Evolutionary conservation across 2,329 filamentous ascomycete genomes (phyloP).

Genomic region (Aspergillus fumigatus): DNA sequence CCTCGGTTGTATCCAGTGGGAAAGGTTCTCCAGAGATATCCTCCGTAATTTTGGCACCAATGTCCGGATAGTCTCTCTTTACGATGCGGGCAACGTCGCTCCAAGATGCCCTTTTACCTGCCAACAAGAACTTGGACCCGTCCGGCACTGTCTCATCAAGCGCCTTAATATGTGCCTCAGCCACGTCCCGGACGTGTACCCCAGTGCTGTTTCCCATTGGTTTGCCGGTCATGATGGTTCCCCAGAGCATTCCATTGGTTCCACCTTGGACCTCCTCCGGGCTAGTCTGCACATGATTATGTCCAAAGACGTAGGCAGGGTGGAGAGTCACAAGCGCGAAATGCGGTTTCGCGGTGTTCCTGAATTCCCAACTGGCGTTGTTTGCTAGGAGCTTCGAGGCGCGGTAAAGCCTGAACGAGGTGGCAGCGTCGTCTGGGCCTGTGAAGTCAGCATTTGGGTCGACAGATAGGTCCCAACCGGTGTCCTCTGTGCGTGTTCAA

Average conservation of each 20-base stretch:
- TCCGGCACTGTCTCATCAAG: constrained; percentile 2
- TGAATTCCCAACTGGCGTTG: constrained; percentile 14
- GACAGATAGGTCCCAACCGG: not conserved
- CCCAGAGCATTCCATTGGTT: constrained; percentile 6
- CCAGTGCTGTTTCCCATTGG: constrained; percentile 3
- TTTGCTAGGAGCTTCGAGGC: constrained; percentile 16
- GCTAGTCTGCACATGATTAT: constrained; percentile 9
- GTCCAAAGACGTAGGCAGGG: constrained; percentile 15
- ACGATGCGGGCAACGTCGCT: constrained; percentile 8
- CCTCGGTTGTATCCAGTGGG: constrained; percentile 3
- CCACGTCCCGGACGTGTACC: constrained; percentile 20
- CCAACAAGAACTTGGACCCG: constrained; percentile 13
- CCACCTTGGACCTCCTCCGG: constrained; percentile 4
- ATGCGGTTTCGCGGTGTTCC: not conserved
- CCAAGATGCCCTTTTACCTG: constrained; percentile 7
- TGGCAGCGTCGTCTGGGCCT: not conserved
- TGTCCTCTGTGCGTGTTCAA: not conserved
- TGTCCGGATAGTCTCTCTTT: constrained; percentile 7
- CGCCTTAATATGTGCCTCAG: constrained; percentile 15
- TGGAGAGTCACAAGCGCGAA: constrained; percentile 16
- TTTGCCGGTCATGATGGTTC: constrained; percentile 4
- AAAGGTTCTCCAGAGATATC: not conserved
- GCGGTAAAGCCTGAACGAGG: constrained; percentile 2
- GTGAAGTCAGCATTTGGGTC: not conserved
- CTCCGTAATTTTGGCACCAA: constrained; percentile 3